Base-by-base conservation (phyloP, 495 filamentous ascomycete species). In the Aspergillus sclerotiicarbonarius region DNA sequence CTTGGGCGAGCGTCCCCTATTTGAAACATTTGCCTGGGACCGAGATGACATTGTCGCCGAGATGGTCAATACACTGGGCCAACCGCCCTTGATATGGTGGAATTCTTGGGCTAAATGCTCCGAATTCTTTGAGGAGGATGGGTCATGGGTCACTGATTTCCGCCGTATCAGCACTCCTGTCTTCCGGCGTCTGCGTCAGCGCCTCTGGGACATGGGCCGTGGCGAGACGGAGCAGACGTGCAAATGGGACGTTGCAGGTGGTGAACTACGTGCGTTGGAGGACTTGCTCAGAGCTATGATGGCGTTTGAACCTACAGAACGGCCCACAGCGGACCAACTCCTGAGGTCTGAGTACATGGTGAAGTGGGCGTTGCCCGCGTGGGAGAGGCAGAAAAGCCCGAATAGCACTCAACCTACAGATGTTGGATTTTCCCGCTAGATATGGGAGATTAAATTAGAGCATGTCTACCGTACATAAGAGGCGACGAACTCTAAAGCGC, bases 231-330 rank as follows among this genome's bases (percentile, higher is more conserved):
- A 57, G 32, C 52, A 64, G 61, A 61, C 59, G 20, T 72, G 68
- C 39, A 53, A 70, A 65, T 70, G 57, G 68, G 67, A 68, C 56
- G 58, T 62, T 59, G 53, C 51, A 52, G 59, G 61, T 43, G 61
- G 61, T 29, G 71, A 75, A 66, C 45, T 67, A 50, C 49, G 47
- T 57, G 62, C 56, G 46, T 60, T 75, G 52, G 69, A 67, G 62
- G 62, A 68, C n/a, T 57, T 75, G 37, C 64, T 75, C 16, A 58
- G 55, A 62, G 66, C 58, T 12, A 71, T 73, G 69, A 48, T 74
- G 62, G 51, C 61, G 33, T 75, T 64, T 66, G 71, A 74, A 56
- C 72, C 71, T 25, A 44, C 57, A n/a, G 63, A 70, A 62, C 69
- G 71, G 56, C 60, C 65, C 39, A 70, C 64, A 18, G 66, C 61